Base-by-base conservation (phyloP, 495 filamentous ascomycete species). In the Penicillium ochrochloron region DNA sequence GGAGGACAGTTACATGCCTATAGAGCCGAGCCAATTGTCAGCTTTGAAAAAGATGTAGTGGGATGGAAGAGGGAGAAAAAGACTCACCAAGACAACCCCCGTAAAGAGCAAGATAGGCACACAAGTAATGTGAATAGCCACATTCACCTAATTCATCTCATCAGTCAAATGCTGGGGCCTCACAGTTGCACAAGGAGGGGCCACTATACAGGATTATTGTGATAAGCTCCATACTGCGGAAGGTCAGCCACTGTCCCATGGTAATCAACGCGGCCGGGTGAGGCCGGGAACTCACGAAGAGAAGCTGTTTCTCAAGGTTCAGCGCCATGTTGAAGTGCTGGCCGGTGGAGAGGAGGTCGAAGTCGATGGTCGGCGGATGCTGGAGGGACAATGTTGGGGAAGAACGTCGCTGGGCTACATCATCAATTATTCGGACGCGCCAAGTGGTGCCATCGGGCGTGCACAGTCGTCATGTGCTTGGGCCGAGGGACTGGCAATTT, bases 221-320 rank as follows among this genome's bases (percentile, higher is more conserved):
- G 95, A 75, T 99, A 97, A 33, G 92, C 86, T 70, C 95, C 94
- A 84, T 99, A 99, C 95, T 97, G 64, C 57, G 51, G 35, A 60
- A 41, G 52, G 69, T 77, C 62, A 75, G 75, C 52, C 59, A 42
- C 57, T 15, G 56, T 62, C 21, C 58, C 60, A 60, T 64, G 31
- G 55, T 39, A 37, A 54, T 39, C 25, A 52, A 37, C 48, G 25
- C 25, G 29, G 23, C 29, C 39, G 51, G 51, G 51, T 14, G 27
- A 27, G 51, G 27, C 29, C 50, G 50, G 51, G 39, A 48, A 78
- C 90, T 77, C 84, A 93, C 90, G 77, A 92, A 92, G 64, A 86
- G 83, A 62, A 94, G 82, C 72, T 93, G 90, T 75, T 88, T 90
- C 72, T 93, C 90, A 9, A 93, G 84, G 70, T 93, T 89, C 60